phyloP scores from a whole-genome alignment of 208 protist species.

The Leishmania lainsoni region DNA sequence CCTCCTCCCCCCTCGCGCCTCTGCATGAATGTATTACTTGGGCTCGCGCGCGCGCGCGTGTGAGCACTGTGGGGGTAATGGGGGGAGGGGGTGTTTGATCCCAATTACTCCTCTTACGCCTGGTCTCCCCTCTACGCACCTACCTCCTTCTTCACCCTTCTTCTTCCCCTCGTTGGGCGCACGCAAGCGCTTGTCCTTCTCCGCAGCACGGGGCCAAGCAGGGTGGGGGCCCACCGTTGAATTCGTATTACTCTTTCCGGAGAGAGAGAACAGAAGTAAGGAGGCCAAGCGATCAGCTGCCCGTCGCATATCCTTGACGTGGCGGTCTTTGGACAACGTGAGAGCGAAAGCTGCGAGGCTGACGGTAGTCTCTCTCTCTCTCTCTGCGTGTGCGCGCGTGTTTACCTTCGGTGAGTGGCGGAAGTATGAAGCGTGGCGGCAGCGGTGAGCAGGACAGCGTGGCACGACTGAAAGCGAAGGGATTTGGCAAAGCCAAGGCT shows the following conservation, averaged over 20 bases:
- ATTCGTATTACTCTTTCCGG: background rate
- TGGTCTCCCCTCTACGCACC: background rate
- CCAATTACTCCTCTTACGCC: background rate
- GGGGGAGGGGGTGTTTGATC: background rate
- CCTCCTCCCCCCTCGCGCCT: background rate
- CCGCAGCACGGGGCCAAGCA: background rate
- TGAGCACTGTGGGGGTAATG: background rate
- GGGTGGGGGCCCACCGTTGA: background rate
- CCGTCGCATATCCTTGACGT: background rate
- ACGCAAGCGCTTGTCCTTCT: background rate
- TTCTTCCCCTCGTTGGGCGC: background rate
- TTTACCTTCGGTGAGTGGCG: background rate
- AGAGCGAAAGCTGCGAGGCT: background rate
- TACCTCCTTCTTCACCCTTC: background rate
- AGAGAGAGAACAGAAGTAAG: too few relatives aligned
- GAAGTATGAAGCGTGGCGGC: background rate
- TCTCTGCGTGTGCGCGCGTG: background rate
- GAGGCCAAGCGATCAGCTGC: too few relatives aligned
- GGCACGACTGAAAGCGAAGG: conserved; percentile 40
- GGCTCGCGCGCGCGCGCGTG: too few relatives aligned
- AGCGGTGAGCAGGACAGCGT: conserved; percentile 6
- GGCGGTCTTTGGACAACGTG: background rate
- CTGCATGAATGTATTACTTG: background rate
- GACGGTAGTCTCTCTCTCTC: background rate
- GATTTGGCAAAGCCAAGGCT: conserved; percentile 67